Evolutionary conservation across 177 flowering plant species (phyloP).

Genomic region (Vitis hybrid): DNA sequence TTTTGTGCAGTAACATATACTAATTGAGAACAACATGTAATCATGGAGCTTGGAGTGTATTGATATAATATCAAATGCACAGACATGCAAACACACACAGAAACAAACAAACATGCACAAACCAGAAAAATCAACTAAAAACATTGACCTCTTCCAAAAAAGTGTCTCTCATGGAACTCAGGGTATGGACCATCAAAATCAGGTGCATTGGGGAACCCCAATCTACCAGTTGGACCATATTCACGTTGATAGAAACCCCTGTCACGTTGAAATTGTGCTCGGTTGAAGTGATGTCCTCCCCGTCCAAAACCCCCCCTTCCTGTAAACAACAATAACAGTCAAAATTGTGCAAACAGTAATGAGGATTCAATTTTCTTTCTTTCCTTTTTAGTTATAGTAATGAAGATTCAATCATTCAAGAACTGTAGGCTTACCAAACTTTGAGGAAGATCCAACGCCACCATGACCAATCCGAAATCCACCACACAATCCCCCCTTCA

Average conservation of each 20-base stretch:
- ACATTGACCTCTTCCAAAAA: slow-evolving; percentile 38
- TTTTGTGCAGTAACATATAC: slow-evolving; percentile 1
- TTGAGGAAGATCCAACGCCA: slow-evolving; percentile 27
- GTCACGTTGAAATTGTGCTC: slow-evolving; percentile 39
- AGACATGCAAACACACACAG: not conserved
- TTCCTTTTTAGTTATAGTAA: not conserved
- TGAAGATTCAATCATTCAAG: not conserved
- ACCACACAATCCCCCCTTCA: slow-evolving; percentile 80
- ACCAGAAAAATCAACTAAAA: not conserved
- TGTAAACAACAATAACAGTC: slow-evolving; percentile 16
- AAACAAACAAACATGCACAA: not conserved
- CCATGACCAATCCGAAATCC: slow-evolving; percentile 68
- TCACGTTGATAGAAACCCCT: slow-evolving; percentile 48
- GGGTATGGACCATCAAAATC: slow-evolving; percentile 29
- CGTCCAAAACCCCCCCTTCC: slow-evolving; percentile 60
- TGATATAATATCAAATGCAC: not conserved
- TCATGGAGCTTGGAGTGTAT: not conserved
- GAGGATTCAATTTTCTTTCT: not conserved
- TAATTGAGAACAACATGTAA: not conserved
- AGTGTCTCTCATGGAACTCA: slow-evolving; percentile 34
- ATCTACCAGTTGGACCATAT: slow-evolving; percentile 49
- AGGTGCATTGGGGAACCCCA: slow-evolving; percentile 29
- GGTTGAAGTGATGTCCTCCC: slow-evolving; percentile 35
- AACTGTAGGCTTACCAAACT: slow-evolving; percentile 35
- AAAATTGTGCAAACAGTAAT: not conserved